Conservation (phyloP, 108 stramenopile genomes). For the Conticribra guillardii region DNA sequence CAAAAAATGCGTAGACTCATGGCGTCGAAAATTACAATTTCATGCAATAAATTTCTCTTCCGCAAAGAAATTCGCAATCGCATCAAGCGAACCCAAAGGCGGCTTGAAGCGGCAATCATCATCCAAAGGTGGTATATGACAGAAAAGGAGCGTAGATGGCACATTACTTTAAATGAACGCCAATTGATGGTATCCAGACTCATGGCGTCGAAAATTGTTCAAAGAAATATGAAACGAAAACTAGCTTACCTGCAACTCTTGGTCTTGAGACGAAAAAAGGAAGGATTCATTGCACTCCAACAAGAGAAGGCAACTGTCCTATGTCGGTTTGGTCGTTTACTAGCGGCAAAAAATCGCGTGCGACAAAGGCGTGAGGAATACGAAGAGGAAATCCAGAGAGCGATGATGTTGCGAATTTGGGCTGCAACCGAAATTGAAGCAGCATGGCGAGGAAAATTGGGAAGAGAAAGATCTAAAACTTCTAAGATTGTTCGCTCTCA, state of each 20-base stretch:
- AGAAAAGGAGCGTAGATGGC: constrained; percentile 16
- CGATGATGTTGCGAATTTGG: constrained; percentile 25
- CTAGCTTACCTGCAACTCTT: constrained; percentile 15
- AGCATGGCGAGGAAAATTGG: constrained; percentile 51
- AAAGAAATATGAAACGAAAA: constrained; percentile 16
- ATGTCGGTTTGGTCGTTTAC: constrained; percentile 24
- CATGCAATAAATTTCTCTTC: constrained; percentile 7
- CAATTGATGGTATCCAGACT: constrained; percentile 6
- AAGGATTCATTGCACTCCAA: constrained; percentile 1
- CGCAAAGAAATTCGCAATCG: constrained; percentile 21
- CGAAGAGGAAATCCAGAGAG: constrained; percentile 33
- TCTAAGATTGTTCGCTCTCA: constrained; percentile 30
- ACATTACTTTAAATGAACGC: constrained; percentile 3
- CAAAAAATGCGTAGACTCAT: constrained; percentile 8
- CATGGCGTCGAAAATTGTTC: constrained; percentile 12
- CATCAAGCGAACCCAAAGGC: constrained; percentile 12
- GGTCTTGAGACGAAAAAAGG: constrained; percentile 5
- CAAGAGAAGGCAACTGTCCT: constrained; percentile 33
- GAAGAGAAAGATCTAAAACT: constrained; percentile 30
- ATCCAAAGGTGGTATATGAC: constrained; percentile 37
- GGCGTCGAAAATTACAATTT: constrained; percentile 9
- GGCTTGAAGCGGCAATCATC: constrained; percentile 6
- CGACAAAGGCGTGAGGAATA: constrained; percentile 15
- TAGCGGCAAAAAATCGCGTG: constrained; percentile 27
- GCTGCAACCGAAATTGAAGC: constrained; percentile 44